Conservation (phyloP, 129 eudicot genomes). For the Pseudognaphalium luteoalbum region DNA sequence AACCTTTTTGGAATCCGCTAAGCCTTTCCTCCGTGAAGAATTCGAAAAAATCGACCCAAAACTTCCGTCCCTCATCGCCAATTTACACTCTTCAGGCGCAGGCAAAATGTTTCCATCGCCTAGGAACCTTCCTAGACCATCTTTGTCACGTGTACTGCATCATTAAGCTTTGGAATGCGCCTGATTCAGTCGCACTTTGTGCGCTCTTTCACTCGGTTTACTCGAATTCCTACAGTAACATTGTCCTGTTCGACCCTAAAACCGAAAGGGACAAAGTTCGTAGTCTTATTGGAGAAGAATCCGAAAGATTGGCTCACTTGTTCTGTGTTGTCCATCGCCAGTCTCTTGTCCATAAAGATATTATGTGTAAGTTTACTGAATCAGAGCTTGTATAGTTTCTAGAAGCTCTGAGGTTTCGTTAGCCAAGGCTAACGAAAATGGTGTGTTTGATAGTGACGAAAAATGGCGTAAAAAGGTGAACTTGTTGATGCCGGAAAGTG, state of each 20-base stretch:
- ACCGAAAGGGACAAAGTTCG: slow-evolving; percentile 59
- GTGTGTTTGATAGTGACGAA: slow-evolving; percentile 32
- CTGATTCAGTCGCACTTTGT: slow-evolving; percentile 62
- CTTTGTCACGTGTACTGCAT: slow-evolving; percentile 63
- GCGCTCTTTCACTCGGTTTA: slow-evolving; percentile 93
- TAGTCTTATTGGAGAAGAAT: slow-evolving; percentile 58
- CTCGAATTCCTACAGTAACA: slow-evolving; percentile 80
- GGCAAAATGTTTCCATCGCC: slow-evolving; percentile 91
- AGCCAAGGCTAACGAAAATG: slow-evolving; percentile 36
- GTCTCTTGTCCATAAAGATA: slow-evolving; percentile 59
- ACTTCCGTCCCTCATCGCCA: slow-evolving; percentile 53
- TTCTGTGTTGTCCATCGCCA: slow-evolving; percentile 82
- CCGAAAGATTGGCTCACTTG: slow-evolving; percentile 67
- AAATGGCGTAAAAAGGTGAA: slow-evolving; percentile 70
- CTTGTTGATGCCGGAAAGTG: slow-evolving; percentile 49
- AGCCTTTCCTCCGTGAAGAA: slow-evolving; percentile 73
- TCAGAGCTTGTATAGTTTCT: slow-evolving; percentile 53
- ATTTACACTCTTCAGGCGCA: slow-evolving; percentile 66
- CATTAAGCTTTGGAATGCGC: slow-evolving; percentile 76
- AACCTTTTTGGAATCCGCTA: slow-evolving; percentile 47
- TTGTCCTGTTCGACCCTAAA: slow-evolving; percentile 76
- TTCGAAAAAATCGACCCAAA: slow-evolving; percentile 43
- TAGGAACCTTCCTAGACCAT: slow-evolving; percentile 84
- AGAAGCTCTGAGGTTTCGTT: slow-evolving; percentile 41
- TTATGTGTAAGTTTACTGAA: slow-evolving; percentile 57